A percentile compares a stretch with the other conserved stretches of the same genome.
Evolutionary conservation across 805 yeast genomes (phyloP).

Genomic region (Metschnikowia drakensbergensis): DNA sequence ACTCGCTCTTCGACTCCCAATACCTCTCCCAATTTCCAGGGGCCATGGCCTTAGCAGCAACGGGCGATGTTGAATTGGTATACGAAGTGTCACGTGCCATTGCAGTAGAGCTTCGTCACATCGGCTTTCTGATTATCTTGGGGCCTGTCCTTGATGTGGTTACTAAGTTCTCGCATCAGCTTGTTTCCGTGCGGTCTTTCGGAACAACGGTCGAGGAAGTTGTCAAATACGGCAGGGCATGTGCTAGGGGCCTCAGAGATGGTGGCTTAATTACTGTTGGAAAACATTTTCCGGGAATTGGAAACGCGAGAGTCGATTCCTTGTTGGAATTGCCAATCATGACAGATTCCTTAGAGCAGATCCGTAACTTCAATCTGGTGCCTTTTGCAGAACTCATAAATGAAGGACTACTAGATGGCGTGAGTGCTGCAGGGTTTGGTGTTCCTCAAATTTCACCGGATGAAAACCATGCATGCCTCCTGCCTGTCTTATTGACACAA

Average conservation of each 20-base stretch:
- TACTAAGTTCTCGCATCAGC: slow-evolving; percentile 50
- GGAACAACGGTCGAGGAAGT: slow-evolving; percentile 61
- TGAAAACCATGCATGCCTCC: slow-evolving; percentile 60
- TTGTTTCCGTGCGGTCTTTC: slow-evolving; percentile 58
- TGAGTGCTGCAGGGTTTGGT: slow-evolving; percentile 62
- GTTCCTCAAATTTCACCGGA: slow-evolving; percentile 57
- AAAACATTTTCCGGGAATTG: slow-evolving; percentile 66
- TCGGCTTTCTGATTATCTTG: slow-evolving; percentile 52
- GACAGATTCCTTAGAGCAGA: slow-evolving; percentile 50
- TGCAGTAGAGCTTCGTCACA: slow-evolving; percentile 48
- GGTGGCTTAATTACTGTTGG: slow-evolving; percentile 56
- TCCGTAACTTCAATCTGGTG: slow-evolving; percentile 45
- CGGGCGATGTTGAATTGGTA: slow-evolving; percentile 47
- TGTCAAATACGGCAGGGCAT: slow-evolving; percentile 48
- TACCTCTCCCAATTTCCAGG: slow-evolving; percentile 57
- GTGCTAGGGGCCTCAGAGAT: slow-evolving; percentile 49
- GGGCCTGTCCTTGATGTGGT: slow-evolving; percentile 65
- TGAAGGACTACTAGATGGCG: slow-evolving; percentile 47
- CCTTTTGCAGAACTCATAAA: slow-evolving; percentile 50
- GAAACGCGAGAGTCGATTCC: slow-evolving; percentile 56
- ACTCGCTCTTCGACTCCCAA: slow-evolving; percentile 51
- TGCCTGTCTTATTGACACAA: slow-evolving; percentile 49
- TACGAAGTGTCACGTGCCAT: slow-evolving; percentile 51
- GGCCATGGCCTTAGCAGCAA: slow-evolving; percentile 61
- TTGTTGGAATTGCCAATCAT: slow-evolving; percentile 57